Evolutionary conservation across 768 basidiomycete species (phyloP), one percentile per base, ranked within the genome.

Genomic region (Collybia sordida): DNA sequence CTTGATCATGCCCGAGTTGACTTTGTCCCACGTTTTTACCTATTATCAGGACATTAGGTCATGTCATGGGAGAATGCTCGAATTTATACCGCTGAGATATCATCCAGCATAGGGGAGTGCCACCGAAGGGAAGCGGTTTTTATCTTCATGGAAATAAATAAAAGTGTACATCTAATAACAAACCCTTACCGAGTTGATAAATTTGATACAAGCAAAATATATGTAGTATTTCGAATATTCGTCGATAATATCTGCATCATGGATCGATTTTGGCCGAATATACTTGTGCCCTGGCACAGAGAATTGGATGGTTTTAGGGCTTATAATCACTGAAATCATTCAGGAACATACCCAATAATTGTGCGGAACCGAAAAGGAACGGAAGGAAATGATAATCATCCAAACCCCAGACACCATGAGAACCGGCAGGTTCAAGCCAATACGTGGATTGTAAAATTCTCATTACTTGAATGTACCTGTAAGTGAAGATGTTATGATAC

Each of bases 71-170:
- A 43, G 46, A 48, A 53, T 22, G 8, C 14, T 5, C 11, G 70
- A 17, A 59, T 64, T 4, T 31, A 25, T 56, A 74, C 93, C 0
- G 88, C 93, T 1, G 93, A 95, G 48, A 98, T 98, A 62, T 98
- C 96, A 65, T 98, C 93, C 6, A 99, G 81, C 96, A 99, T 98
- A 1, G 96, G 96, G 0, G 93, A 97, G 70, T 99, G 96, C 96
- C 96, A 99, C 45, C 93, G 80, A 0, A 98, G 76, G 0, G 94
- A 94, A 0, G 95, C 94, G 0, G 94, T 93, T 65, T 98, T 98
- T 56, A 98, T 92, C 91, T 95, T 53, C 17, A 21, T 18, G 14
- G 4, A 31, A 31, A 31, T 11, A 14, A 31, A 4, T 4, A 4
- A 11, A 31, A 11, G 31, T 11, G 31, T 31, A 31, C 3, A 11